Percentiles rank a stretch among this genome's conserved stretches.
Evolutionary conservation across 2,329 filamentous ascomycete genomes (phyloP).

Genomic region (Xylariaceae sp.): DNA sequence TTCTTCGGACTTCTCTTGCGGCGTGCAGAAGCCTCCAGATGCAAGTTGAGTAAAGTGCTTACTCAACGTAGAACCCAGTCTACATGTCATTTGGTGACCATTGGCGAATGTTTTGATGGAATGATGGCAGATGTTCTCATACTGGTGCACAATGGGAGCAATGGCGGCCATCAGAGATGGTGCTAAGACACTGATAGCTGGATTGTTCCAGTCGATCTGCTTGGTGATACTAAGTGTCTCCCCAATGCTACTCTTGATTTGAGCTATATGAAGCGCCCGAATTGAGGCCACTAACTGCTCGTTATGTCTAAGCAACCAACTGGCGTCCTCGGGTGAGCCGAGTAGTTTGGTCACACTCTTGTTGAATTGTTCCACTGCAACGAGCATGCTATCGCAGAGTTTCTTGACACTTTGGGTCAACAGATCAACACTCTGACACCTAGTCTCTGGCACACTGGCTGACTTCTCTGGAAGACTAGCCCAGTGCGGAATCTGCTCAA

Average conservation of each 20-base stretch:
- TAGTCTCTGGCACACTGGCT: slow-evolving; percentile 4
- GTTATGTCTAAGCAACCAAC: slow-evolving; percentile 67
- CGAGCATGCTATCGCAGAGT: slow-evolving; percentile 77
- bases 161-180: slow-evolving; percentile 66
- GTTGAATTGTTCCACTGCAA: slow-evolving; percentile 77
- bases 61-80: slow-evolving; percentile 76
- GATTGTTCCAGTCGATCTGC: slow-evolving; percentile 50
- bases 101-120: slow-evolving; percentile 64
- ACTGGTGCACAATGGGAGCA: slow-evolving; percentile 77
- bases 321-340: slow-evolving; percentile 63
- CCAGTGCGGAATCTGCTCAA: slow-evolving; percentile 73
- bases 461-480: slow-evolving; percentile 48
- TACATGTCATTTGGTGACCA: slow-evolving; percentile 74
- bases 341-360: slow-evolving; percentile 62
- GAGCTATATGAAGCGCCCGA: slow-evolving; percentile 64
- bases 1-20: slow-evolving; percentile 78
- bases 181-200: slow-evolving; percentile 51
- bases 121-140: slow-evolving; percentile 65
- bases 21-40: slow-evolving; percentile 88
- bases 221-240: slow-evolving; percentile 35
- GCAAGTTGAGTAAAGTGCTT: slow-evolving; percentile 81
- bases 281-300: slow-evolving; percentile 60
- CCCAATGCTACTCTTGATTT: slow-evolving; percentile 55
- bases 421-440: slow-evolving; percentile 42
- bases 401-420: slow-evolving; percentile 67